These are phyloP conservation scores for Phytophthora quininea DNA, from an alignment of 352 stramenopile genomes.

Conservation along the genomic window DNA sequence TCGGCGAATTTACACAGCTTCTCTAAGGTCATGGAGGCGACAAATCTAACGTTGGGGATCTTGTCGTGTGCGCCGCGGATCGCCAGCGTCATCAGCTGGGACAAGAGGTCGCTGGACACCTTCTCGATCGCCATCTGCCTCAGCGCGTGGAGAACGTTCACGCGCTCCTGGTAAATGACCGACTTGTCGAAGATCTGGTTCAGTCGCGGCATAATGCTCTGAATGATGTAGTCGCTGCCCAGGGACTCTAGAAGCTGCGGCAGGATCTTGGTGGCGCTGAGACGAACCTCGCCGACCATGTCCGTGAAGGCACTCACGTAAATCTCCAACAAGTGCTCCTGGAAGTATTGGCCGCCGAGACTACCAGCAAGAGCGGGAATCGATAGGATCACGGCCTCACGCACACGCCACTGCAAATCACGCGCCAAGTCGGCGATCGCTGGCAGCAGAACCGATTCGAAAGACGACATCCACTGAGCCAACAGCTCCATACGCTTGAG, in stretches of 20 bases:
- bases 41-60: constrained; percentile 90
- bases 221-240: constrained; percentile 82
- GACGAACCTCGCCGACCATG: constrained; percentile 94
- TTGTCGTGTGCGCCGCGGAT: constrained; percentile 82
- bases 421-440: constrained; percentile 92
- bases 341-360: constrained; percentile 82
- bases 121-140: constrained; percentile 81
- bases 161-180: constrained; percentile 86
- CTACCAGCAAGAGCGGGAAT: constrained; percentile 92
- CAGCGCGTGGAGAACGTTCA: constrained; percentile 82
- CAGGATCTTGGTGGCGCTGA: constrained; percentile 91
- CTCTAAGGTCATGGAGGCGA: constrained; percentile 85
- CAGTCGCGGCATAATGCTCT: constrained; percentile 83
- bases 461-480: constrained; percentile 92
- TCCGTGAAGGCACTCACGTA: constrained; percentile 93
- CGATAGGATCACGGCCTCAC: constrained; percentile 91
- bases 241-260: constrained; percentile 75
- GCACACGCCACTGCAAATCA: constrained; percentile 94
- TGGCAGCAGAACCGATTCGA: constrained; percentile 71
- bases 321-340: constrained; percentile 88
- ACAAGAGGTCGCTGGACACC: constrained; percentile 70
- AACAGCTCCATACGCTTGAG: constrained; percentile 92
- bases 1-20: constrained; percentile 84
- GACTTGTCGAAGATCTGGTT: constrained; percentile 86
- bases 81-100: constrained; percentile 65